A percentile compares a stretch with the other conserved stretches of the same genome.
Evolutionary conservation across 805 yeast species (phyloP).

Genomic region (Starmerella potacharoeniae): DNA sequence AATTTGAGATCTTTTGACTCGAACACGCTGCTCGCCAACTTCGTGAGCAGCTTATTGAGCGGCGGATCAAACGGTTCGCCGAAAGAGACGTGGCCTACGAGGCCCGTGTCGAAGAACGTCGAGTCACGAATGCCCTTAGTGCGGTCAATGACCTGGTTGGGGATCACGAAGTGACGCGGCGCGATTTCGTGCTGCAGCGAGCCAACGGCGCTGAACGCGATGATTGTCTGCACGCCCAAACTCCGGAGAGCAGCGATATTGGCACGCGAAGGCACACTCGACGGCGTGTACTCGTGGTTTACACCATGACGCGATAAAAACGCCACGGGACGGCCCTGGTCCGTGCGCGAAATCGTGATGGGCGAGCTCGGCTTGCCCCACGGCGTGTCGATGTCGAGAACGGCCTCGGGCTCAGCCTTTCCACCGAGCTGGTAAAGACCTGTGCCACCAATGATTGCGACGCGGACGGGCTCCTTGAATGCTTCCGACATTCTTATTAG

Average conservation of each 20-base stretch:
- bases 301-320: conserved; percentile 91
- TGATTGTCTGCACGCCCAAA: conserved; percentile 73
- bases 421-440: conserved; percentile 86
- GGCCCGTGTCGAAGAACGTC: conserved; percentile 80
- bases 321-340: conserved; percentile 72
- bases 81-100: conserved; percentile 94
- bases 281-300: conserved; percentile 79
- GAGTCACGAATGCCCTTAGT: conserved; percentile 90
- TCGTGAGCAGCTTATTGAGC: conserved; percentile 54
- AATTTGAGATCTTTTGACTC: conserved; percentile 40
- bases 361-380: conserved; percentile 97
- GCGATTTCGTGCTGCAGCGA: conserved; percentile 77
- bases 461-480: conserved; percentile 41
- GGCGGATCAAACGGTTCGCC: conserved; percentile 90
- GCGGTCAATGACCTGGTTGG: conserved; percentile 91
- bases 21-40: conserved; percentile 24
- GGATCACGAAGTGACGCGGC: conserved; percentile 94
- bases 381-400: conserved; percentile 74
- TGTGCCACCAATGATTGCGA: conserved; percentile 95
- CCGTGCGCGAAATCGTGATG: conserved; percentile 76
- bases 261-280: conserved; percentile 86
- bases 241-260: conserved; percentile 91
- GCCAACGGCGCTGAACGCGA: conserved; percentile 95
- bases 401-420: conserved; percentile 66
- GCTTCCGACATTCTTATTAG: neutral